Evolutionary conservation across 495 filamentous ascomycete genomes (phyloP).

Genomic region (Sordaria brevicollis): DNA sequence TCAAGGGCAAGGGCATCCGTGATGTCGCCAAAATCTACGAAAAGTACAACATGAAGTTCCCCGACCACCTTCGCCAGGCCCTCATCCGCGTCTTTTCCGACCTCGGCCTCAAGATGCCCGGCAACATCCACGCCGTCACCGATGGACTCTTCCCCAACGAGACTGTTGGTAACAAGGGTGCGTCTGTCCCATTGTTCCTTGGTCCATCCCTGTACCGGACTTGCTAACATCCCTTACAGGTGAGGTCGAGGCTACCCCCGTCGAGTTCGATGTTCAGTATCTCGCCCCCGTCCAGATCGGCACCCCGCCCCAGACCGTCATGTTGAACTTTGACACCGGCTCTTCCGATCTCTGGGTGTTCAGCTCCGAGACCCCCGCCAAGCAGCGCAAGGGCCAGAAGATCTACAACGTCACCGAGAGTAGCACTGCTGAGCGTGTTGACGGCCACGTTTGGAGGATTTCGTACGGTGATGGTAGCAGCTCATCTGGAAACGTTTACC

Average conservation of each 20-base stretch:
- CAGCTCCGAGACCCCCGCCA: constrained; percentile 33
- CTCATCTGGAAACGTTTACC: constrained; percentile 61
- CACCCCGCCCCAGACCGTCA: constrained; percentile 59
- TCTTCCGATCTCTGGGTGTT: constrained; percentile 64
- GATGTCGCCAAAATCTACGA: constrained; percentile 32
- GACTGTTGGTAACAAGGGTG: constrained; percentile 6
- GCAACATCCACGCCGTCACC: constrained; percentile 5
- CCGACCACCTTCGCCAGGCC: constrained; percentile 18
- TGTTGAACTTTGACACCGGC: constrained; percentile 67
- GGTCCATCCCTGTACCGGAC: neutral
- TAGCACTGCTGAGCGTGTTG: constrained; percentile 37
- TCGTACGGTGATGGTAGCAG: constrained; percentile 63
- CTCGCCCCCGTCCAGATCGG: constrained; percentile 59
- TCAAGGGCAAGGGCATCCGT: constrained; percentile 27
- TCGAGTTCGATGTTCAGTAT: constrained; percentile 56
- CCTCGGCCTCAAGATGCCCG: constrained; percentile 13
- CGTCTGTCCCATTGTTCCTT: neutral
- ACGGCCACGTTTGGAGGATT: constrained; percentile 55
- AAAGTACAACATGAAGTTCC: constrained; percentile 27
- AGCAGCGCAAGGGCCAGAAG: constrained; percentile 40
- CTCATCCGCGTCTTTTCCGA: constrained; percentile 21
- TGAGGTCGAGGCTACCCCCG: constrained; percentile 28
- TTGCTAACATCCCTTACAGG: constrained; percentile 6
- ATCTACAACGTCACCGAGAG: constrained; percentile 45
- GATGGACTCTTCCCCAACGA: constrained; percentile 6